These are phyloP conservation scores for Ophiostoma montium DNA, from an alignment of 2,329 filamentous ascomycete genomes.

Conservation along the genomic window DNA sequence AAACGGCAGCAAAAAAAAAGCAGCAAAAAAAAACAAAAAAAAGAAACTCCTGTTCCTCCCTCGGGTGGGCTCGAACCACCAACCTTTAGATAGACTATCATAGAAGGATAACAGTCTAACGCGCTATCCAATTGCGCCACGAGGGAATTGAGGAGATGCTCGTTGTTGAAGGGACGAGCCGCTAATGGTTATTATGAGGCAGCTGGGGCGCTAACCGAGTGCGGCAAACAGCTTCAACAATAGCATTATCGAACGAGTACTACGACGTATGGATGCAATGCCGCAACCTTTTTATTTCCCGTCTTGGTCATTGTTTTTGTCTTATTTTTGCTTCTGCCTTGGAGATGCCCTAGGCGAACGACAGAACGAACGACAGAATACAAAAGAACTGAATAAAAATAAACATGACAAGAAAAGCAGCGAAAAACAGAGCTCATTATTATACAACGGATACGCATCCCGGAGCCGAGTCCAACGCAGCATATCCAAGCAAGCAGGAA, in stretches of 20 bases:
- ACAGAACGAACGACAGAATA: background rate
- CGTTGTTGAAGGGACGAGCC: background rate
- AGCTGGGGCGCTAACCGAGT: no score
- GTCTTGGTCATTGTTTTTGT: no score
- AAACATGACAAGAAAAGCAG: background rate
- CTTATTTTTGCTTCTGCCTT: background rate
- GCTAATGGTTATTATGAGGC: background rate
- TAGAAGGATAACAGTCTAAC: conserved; percentile 14
- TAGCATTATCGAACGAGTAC: no score
- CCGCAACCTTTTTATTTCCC: no score
- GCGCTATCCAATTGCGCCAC: conserved; percentile 16
- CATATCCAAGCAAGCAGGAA: background rate
- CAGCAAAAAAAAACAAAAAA: background rate
- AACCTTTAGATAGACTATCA: conserved; percentile 15
- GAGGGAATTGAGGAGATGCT: conserved; percentile 8
- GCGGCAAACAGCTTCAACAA: no score
- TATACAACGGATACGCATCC: background rate
- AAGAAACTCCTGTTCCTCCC: conserved; percentile 6
- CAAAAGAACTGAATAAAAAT: background rate
- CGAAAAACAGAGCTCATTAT: background rate
- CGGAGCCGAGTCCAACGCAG: background rate
- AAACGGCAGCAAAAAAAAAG: background rate
- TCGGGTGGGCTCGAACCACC: conserved; percentile 15
- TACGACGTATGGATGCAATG: no score
- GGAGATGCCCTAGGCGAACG: background rate